These are phyloP conservation scores for Echeveria elegans DNA, from an alignment of 164 flowering plant species.

Conservation along the genomic window DNA sequence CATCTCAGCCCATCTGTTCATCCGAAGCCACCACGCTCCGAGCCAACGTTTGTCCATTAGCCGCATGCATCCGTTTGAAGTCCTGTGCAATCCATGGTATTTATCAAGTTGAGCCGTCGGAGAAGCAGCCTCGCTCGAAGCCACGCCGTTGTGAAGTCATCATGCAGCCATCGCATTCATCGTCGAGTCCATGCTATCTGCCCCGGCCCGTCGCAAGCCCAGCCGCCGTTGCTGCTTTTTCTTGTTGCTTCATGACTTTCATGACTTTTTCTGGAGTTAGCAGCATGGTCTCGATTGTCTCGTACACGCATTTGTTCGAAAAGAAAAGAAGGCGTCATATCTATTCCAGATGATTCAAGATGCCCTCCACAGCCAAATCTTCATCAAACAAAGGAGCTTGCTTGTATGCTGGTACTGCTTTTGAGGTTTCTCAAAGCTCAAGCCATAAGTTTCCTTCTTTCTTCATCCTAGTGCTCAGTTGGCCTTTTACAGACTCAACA, in stretches of 20 bases:
- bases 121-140: no score
- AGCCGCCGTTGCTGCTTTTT: slow-evolving; percentile 24
- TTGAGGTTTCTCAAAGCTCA: slow-evolving; percentile 89
- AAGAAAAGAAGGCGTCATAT: slow-evolving; percentile 59
- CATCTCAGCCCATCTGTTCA: no score
- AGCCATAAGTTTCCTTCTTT: slow-evolving; percentile 97
- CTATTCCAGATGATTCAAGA: slow-evolving; percentile 61
- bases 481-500: slow-evolving; percentile 56
- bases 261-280: slow-evolving; percentile 54
- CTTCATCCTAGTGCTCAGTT: slow-evolving; percentile 80
- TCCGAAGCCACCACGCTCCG: no score
- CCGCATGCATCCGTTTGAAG: no score
- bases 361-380: slow-evolving; percentile 94
- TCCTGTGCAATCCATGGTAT: no score
- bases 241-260: slow-evolving; percentile 42
- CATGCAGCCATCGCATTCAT: no score
- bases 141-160: no score
- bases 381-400: slow-evolving; percentile 87
- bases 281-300: slow-evolving; percentile 65
- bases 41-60: no score
- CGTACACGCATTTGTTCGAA: slow-evolving; percentile 71
- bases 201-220: no score
- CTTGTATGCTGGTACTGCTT: slow-evolving; percentile 78
- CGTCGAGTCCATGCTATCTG: no score
- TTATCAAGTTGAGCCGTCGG: no score